Percentiles rank a stretch among this genome's conserved stretches.
Evolutionary conservation across 2,329 filamentous ascomycete genomes (phyloP).

Genomic region (Coniochaeta ligniaria): DNA sequence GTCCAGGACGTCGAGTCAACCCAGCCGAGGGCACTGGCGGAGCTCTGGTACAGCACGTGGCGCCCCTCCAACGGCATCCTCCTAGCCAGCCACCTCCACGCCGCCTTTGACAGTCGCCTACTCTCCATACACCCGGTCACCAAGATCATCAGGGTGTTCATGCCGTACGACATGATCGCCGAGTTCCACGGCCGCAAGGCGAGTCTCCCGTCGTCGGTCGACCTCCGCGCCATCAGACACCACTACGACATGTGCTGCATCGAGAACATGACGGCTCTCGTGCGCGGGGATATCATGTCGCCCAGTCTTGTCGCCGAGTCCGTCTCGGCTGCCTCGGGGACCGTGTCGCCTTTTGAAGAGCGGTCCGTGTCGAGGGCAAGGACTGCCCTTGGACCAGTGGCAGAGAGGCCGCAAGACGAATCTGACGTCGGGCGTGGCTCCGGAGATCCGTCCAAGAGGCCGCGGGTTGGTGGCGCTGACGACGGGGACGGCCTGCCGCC

Average conservation of each 20-base stretch:
- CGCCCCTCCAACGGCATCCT: constrained; percentile 9
- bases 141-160: constrained; percentile 7
- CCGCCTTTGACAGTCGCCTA: constrained; percentile 12
- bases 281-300: neutral
- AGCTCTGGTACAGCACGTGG: neutral
- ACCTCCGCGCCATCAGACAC: constrained; percentile 8
- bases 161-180: constrained; percentile 2
- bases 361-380: too few species aligned
- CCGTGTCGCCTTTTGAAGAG: neutral
- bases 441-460: neutral
- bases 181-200: constrained; percentile 9
- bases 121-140: constrained; percentile 17
- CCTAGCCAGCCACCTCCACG: constrained; percentile 11
- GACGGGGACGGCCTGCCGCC: neutral
- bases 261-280: constrained; percentile 11
- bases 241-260: constrained; percentile 16
- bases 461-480: neutral
- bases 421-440: neutral
- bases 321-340: neutral
- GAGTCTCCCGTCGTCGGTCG: constrained; percentile 3
- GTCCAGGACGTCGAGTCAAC: neutral
- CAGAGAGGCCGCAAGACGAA: neutral
- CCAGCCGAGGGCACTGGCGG: neutral
- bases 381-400: too few species aligned
- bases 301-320: neutral